Percentiles rank a stretch among this genome's conserved stretches.
These are phyloP conservation scores for Neoarthrinium moseri DNA, from an alignment of 2,329 filamentous ascomycete species.

Conservation along the genomic window DNA sequence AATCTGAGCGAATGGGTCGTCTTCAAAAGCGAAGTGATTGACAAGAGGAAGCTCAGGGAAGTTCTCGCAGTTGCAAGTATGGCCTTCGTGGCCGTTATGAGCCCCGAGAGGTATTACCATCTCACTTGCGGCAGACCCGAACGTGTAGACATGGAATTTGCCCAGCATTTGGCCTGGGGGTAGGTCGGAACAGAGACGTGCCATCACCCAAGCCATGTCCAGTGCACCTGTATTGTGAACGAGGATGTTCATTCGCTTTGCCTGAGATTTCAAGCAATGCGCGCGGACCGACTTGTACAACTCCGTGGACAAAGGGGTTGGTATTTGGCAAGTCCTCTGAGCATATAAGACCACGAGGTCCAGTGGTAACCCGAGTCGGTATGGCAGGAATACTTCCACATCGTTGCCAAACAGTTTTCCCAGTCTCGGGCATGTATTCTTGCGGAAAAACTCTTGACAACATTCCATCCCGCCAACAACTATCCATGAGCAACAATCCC, in stretches of 20 bases:
- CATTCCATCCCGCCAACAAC: conserved; percentile 16
- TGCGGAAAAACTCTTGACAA: conserved; percentile 20
- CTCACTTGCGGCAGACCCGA: conserved; percentile 37
- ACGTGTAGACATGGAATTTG: conserved; percentile 44
- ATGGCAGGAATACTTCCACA: conserved; percentile 49
- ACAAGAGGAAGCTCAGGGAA: conserved; percentile 13
- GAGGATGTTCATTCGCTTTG: conserved; percentile 34
- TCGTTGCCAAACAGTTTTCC: conserved; percentile 34
- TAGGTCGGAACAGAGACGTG: conserved; percentile 36
- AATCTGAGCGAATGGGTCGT: conserved; percentile 37
- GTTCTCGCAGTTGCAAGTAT: conserved; percentile 5
- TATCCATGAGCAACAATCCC: conserved; percentile 14
- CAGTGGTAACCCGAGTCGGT: conserved; percentile 51
- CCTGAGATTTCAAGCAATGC: conserved; percentile 31
- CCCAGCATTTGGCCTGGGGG: conserved; percentile 28
- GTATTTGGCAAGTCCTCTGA: conserved; percentile 29
- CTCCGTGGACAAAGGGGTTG: conserved; percentile 24
- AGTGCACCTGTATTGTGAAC: conserved; percentile 39
- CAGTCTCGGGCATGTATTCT: conserved; percentile 30
- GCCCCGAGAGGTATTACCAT: conserved; percentile 32
- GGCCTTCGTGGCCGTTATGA: conserved; percentile 6
- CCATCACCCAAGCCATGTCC: conserved; percentile 32
- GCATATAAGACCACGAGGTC: conserved; percentile 42
- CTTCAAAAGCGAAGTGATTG: conserved; percentile 19
- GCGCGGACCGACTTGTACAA: conserved; percentile 35